Base-by-base conservation (phyloP, 1,139 yeast genomes). In the Geotrichum phurueaensis region DNA sequence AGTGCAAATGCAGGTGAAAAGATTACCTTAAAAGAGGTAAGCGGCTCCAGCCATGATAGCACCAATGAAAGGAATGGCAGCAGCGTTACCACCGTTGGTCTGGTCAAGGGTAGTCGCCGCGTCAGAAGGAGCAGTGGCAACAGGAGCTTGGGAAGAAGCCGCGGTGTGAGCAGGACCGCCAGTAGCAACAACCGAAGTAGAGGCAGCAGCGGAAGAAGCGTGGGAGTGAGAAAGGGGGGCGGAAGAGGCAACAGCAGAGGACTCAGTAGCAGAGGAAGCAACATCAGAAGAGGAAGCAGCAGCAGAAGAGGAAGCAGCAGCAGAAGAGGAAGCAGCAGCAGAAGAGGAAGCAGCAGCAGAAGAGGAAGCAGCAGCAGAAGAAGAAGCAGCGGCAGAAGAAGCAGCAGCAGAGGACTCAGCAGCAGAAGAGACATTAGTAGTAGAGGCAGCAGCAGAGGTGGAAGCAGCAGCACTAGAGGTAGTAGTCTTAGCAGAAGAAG, bases 401-500 rank as follows among this genome's bases (percentile, higher is more conserved):
- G 63, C 49, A 31, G 56, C n/a, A n/a, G 61, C 15, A 13, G 62
- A n/a, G 31, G 65, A 45, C 10, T 9, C 58, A 51, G 62, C 56
- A 59, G 53, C 61, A 54, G 43, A 64, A 51, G 51, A 56, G 53
- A 31, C 36, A 15, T 48, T 25, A 10, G 58, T 31, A 47, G 56
- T 31, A 43, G 54, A 27, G 18, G 70, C 59, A 36, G 58, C 23
- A 33, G 63, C 43, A 22, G 62, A 52, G 18, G 76, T 60, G 25
- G 75, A 61, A 13, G 74, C 60, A 27, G 75, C 59, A 25, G 75
- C 65, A n/a, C 74, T 61, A 15, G 77, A 61, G 7, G 79, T 65
- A 10, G 77, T 60, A 13, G 76, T 60, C 10, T 74, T 59, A 15
- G 74, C 60, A 33, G 73, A 63, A 36, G 77, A 64, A 2, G 77